Conservation (phyloP, 2,329 filamentous ascomycete genomes). For the Xylariaceae sp. region DNA sequence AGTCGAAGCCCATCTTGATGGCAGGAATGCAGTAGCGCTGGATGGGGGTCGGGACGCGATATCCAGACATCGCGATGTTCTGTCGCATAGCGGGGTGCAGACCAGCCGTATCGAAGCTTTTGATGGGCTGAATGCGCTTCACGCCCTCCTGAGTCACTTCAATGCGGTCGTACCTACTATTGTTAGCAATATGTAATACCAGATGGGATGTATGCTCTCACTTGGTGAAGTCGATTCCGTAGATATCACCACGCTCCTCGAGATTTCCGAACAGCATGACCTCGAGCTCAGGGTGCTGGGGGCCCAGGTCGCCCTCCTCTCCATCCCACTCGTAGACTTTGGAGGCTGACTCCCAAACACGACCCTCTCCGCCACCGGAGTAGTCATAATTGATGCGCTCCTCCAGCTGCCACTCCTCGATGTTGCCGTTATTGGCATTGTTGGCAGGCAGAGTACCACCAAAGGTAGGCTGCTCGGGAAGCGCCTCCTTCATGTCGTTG, state of each 20-base stretch:
- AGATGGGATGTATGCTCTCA: conserved; percentile 10
- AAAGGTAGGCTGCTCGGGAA: conserved; percentile 19
- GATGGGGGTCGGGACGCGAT: conserved; percentile 74
- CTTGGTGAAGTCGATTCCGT: conserved; percentile 43
- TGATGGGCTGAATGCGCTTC: conserved; percentile 44
- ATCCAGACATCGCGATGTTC: conserved; percentile 72
- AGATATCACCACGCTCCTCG: conserved; percentile 49
- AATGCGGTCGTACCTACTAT: conserved; percentile 42
- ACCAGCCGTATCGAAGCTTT: conserved; percentile 68
- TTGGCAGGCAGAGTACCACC: conserved; percentile 3
- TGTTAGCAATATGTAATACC: conserved; percentile 43
- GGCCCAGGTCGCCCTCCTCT: conserved; percentile 81
- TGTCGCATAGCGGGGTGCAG: conserved; percentile 78
- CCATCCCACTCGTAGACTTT: conserved; percentile 78
- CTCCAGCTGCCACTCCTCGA: conserved; percentile 8
- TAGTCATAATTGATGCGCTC: conserved; percentile 46
- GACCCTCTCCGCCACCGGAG: conserved; percentile 24
- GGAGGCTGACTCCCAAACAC: conserved; percentile 51
- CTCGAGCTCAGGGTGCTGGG: conserved; percentile 67
- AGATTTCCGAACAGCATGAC: conserved; percentile 65
- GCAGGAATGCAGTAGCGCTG: conserved; percentile 82
- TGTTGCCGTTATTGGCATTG: conserved; percentile 2
- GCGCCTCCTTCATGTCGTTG: conserved; percentile 26
- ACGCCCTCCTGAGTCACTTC: conserved; percentile 54
- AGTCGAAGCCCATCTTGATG: conserved; percentile 69